Base-by-base conservation (phyloP, 768 basidiomycete species). In the Boletus bicolor region DNA sequence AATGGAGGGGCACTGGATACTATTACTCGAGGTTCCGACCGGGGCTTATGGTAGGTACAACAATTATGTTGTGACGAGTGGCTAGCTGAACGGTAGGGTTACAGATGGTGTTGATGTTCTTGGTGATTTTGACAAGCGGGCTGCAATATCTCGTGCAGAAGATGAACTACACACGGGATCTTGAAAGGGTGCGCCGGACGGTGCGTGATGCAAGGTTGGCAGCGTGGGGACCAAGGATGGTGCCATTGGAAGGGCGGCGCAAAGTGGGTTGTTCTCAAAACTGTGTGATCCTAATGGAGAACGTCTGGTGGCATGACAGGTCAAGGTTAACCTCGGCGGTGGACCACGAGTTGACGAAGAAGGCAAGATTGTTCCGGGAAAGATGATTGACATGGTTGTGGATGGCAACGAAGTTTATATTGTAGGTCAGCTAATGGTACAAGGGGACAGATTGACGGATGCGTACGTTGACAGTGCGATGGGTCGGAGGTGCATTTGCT, bases 1-100 rank as follows among this genome's bases (percentile, higher is more conserved):
- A 82, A 68, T 99, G 96, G 96, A 81, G 95, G 60, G 96, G 94
- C 15, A 93, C 91, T 34, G 91, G 93, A 43, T 98, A 98, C 73
- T 98, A 98, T 72, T 99, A 98, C 72, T 84, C 91, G 32, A 86
- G 97, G 50, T 99, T 90, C 79, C 82, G 96, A 32, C 96, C 96
- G n/a, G 93, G 94, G 26, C 78, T 98, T 57, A 83, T 83, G 56
- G 89, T 89, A 64, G 59, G 82, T 69, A 19, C 14, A 15, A 34
- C 34, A 30, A 58, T 53, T 45, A 32, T 32, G 57, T 37, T 41
- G 21, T 44, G 35, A 21, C n/a, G 36, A 17, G 19, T 46, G 47
- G 42, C 53, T 54, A 4, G 49, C 49, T 47, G 19, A 44, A 52
- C 9, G 39, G 48, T 38, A 53, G 19, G n/a, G 7, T 49, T 59